Evolutionary conservation across 352 stramenopile species (phyloP).

Genomic region (Globisporangium spinosum): DNA sequence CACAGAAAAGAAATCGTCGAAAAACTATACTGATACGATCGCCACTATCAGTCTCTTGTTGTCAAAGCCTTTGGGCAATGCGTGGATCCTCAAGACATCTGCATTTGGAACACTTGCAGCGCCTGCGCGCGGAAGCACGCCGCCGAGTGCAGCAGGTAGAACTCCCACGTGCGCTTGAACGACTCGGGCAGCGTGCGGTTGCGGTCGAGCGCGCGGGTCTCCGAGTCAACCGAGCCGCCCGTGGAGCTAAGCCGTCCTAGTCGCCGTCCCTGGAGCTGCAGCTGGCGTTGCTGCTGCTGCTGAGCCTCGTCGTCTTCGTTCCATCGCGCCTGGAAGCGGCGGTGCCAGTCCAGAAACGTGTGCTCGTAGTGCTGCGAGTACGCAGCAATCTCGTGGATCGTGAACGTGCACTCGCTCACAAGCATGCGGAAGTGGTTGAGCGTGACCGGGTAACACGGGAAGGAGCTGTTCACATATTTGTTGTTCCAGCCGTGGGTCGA

Average conservation of each 20-base stretch:
- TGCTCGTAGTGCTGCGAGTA: conserved; percentile 82
- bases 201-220: conserved; percentile 8
- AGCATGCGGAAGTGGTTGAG: conserved; percentile 45
- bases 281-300: conserved; percentile 6
- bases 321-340: conserved; percentile 66
- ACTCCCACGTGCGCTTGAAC: conserved; percentile 86
- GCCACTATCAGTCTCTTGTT: background rate
- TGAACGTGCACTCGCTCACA: conserved; percentile 51
- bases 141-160: conserved; percentile 86
- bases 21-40: background rate
- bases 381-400: conserved; percentile 51
- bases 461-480: conserved; percentile 77
- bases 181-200: conserved; percentile 54
- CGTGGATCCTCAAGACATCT: conserved; percentile 33
- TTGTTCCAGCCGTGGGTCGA: conserved; percentile 78
- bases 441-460: conserved; percentile 55
- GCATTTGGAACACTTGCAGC: conserved; percentile 70
- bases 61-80: background rate
- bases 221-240: conserved; percentile 4
- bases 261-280: conserved; percentile 10
- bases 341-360: conserved; percentile 84
- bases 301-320: conserved; percentile 22
- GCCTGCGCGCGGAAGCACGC: conserved; percentile 73
- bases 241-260: conserved; percentile 12
- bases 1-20: background rate